Percentiles rank a stretch among this genome's conserved stretches.
Evolutionary conservation across 2,329 filamentous ascomycete genomes (phyloP).

Genomic region (Trichoderma lentiforme): DNA sequence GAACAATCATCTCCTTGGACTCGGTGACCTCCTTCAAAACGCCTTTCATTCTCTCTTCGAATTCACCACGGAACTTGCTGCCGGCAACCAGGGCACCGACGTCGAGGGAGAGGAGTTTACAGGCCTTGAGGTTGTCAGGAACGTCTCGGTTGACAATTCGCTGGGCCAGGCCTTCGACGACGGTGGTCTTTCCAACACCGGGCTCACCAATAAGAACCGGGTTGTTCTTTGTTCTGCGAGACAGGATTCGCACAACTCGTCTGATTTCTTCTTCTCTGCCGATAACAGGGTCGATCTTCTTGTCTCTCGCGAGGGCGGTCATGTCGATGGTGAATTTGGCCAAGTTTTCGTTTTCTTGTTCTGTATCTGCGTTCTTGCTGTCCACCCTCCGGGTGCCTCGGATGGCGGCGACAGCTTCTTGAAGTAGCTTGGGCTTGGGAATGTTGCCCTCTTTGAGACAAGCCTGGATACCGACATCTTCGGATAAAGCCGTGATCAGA

Average conservation of each 20-base stretch:
- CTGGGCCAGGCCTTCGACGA: conserved; percentile 92
- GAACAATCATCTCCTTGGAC: conserved; percentile 92
- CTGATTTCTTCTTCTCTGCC: conserved; percentile 94
- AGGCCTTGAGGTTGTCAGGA: conserved; percentile 89
- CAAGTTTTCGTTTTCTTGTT: conserved; percentile 90
- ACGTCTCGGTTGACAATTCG: conserved; percentile 97
- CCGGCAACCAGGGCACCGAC: conserved; percentile 93
- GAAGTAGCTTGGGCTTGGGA: conserved; percentile 84
- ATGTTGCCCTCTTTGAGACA: conserved; percentile 83
- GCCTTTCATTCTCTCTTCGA: conserved; percentile 98
- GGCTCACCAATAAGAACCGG: conserved; percentile 96
- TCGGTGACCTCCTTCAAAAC: conserved; percentile 95
- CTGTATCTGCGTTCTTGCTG: conserved; percentile 90
- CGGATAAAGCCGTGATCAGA: conserved; percentile 78
- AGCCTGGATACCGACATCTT: conserved; percentile 71
- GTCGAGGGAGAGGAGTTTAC: conserved; percentile 90
- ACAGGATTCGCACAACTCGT: conserved; percentile 86
- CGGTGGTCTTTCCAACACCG: conserved; percentile 97
- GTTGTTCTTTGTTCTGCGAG: conserved; percentile 96
- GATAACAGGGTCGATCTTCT: conserved; percentile 97
- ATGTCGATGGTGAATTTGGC: conserved; percentile 99
- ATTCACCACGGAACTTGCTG: conserved; percentile 97
- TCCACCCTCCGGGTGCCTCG: conserved; percentile 91
- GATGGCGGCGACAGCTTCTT: conserved; percentile 86
- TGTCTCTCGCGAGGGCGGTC: conserved; percentile 92